These are phyloP conservation scores for Spinacia oleracea DNA, from an alignment of 179 eudicot species.

Conservation along the genomic window DNA sequence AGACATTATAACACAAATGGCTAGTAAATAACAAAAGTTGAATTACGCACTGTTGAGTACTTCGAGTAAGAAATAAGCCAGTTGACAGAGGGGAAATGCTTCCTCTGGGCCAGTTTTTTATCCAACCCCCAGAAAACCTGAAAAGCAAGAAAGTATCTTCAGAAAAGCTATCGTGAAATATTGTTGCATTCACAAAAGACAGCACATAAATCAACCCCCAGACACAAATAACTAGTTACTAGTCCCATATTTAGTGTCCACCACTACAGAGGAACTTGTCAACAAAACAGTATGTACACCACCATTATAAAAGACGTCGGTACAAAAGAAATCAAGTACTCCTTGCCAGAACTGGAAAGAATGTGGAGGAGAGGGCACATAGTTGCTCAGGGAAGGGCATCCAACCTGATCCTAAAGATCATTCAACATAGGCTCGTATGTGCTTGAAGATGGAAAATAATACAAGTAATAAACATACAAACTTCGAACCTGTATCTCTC, in stretches of 20 bases:
- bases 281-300: background rate
- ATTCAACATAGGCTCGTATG: background rate
- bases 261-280: background rate
- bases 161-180: background rate
- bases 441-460: background rate
- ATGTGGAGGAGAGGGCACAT: background rate
- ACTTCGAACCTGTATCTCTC: background rate
- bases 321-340: background rate
- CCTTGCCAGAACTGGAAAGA: background rate
- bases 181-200: background rate
- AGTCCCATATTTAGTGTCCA: background rate
- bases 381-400: background rate
- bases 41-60: constrained; percentile 68
- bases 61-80: constrained; percentile 99
- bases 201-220: background rate
- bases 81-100: constrained; percentile 97
- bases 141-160: constrained; percentile 15
- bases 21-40: constrained; percentile 4
- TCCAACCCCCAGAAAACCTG: constrained; percentile 99
- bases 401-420: too few relatives aligned
- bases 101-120: constrained; percentile 97
- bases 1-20: background rate
- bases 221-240: background rate
- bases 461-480: background rate
- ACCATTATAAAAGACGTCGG: background rate